These are phyloP conservation scores for Primulina huaijiensis DNA, from an alignment of 257 asterid genomes.

Conservation along the genomic window DNA sequence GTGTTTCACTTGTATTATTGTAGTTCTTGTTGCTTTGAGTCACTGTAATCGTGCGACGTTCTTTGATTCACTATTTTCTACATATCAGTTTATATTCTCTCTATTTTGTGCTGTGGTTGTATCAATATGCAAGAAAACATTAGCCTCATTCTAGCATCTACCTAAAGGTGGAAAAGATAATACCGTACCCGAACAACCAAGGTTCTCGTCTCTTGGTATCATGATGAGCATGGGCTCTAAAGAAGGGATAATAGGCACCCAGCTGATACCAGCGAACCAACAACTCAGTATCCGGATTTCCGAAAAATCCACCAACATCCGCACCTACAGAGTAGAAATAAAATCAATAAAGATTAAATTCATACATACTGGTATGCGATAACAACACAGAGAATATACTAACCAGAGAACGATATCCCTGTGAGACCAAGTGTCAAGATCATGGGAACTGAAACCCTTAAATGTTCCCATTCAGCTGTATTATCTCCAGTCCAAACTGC, in stretches of 20 bases:
- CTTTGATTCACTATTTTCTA: too few relatives aligned
- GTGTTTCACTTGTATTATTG: neutral
- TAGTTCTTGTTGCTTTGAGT: neutral
- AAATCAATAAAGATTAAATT: slow-evolving; percentile 18
- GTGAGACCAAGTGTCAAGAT: slow-evolving; percentile 85
- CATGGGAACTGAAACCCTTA: slow-evolving; percentile 93
- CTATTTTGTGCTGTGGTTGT: neutral
- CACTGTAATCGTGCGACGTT: neutral
- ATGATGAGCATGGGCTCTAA: slow-evolving; percentile 98
- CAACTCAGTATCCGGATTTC: slow-evolving; percentile 87
- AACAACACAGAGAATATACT: slow-evolving; percentile 29
- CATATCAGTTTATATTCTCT: neutral
- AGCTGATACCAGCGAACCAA: slow-evolving; percentile 98
- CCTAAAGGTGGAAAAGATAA: slow-evolving; percentile 25
- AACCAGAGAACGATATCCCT: slow-evolving; percentile 86
- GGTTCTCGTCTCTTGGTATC: slow-evolving; percentile 98
- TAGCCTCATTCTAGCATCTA: slow-evolving; percentile 8
- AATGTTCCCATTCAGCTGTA: slow-evolving; percentile 94
- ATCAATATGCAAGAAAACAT: neutral
- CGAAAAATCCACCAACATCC: slow-evolving; percentile 98
- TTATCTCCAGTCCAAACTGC: slow-evolving; percentile 99
- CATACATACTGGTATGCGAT: neutral
- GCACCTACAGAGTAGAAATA: slow-evolving; percentile 58
- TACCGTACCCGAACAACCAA: slow-evolving; percentile 86
- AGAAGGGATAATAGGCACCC: slow-evolving; percentile 96